Base-by-base conservation (phyloP, 75 land plant species). In the Pseudotsuga menziesii region DNA sequence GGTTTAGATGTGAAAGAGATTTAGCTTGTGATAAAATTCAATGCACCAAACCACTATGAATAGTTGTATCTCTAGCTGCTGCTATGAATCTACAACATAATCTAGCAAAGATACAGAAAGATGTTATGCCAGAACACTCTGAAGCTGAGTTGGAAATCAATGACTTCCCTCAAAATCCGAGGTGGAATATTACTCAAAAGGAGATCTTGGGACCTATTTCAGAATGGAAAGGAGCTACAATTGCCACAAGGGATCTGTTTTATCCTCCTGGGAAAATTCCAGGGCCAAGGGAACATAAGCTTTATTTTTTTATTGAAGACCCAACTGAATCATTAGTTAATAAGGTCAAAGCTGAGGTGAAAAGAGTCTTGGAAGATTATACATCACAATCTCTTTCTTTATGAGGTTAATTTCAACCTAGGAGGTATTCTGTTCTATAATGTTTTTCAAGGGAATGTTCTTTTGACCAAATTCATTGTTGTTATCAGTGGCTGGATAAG, bases 181-280 rank as follows among this genome's bases (percentile, higher is more conserved):
- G 99, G 25, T 97, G 99, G 98, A 94, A 89, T 78, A 92, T 94
- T 2, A 97, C 99, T 32, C 99, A 97, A 79, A 97, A 92, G 82
- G 99, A 97, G 81, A 94, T 94, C 12, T 73, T 97, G 78, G 95
- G 93, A n/a, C 99, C 98, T n/a, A 97, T 97, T 11, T 91, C 92
- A 41, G 99, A 97, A 7, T 97, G 91, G 91, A 92, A 95, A 62
- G 98, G 97, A 72, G 98, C 98, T 77, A 95, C 99, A 9, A 92
- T 97, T 63, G 94, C 99, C 16, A 97, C 99, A 0, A 85, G 99
- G 70, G 99, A 98, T 2, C 98, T 92, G 79, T 92, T 78, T 77
- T 89, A 82, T 77, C 95, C 99, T 56, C 88, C 98, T n/a, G 98
- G 99, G 4, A 89, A 83, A 82, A 78, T 88, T 44, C 66, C 90